Conservation (phyloP, 179 eudicot species). For the Silene coronaria region DNA sequence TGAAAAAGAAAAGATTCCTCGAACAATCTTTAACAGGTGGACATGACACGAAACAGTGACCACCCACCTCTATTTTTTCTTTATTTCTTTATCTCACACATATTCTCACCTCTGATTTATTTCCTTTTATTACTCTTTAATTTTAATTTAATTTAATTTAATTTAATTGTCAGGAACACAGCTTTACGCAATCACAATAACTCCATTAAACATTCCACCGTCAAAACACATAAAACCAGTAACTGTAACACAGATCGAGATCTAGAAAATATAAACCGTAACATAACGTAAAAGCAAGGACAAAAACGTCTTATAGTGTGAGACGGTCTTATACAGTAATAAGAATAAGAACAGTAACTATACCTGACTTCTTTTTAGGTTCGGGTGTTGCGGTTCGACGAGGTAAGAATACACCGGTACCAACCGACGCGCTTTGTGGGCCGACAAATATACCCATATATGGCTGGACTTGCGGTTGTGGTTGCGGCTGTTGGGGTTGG, state of each 20-base stretch:
- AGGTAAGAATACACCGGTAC: constrained; percentile 21
- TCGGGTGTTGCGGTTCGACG: neutral
- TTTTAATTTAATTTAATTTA: neutral
- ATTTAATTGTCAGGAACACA: neutral
- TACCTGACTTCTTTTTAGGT: constrained; percentile 16
- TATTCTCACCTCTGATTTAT: neutral
- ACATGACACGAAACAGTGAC: constrained; percentile 11
- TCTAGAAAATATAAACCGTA: neutral
- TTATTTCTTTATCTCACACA: neutral
- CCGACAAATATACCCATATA: constrained; percentile 5
- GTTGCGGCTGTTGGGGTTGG: neutral
- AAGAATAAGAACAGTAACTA: neutral
- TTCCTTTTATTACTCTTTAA: neutral
- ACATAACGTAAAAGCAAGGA: too few species aligned
- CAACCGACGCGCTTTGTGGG: constrained; percentile 18
- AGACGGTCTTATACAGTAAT: too few species aligned
- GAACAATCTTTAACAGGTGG: constrained; percentile 12
- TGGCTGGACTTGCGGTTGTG: neutral
- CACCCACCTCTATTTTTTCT: neutral
- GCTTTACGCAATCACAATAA: neutral
- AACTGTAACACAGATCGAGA: neutral
- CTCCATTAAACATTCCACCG: constrained; percentile 14
- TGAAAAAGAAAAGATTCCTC: constrained; percentile 7
- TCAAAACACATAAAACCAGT: neutral
- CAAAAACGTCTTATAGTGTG: too few species aligned